Percentiles rank a stretch among this genome's conserved stretches.
These are phyloP conservation scores for Globisporangium megalacanthum DNA, from an alignment of 352 stramenopile species.

Conservation along the genomic window DNA sequence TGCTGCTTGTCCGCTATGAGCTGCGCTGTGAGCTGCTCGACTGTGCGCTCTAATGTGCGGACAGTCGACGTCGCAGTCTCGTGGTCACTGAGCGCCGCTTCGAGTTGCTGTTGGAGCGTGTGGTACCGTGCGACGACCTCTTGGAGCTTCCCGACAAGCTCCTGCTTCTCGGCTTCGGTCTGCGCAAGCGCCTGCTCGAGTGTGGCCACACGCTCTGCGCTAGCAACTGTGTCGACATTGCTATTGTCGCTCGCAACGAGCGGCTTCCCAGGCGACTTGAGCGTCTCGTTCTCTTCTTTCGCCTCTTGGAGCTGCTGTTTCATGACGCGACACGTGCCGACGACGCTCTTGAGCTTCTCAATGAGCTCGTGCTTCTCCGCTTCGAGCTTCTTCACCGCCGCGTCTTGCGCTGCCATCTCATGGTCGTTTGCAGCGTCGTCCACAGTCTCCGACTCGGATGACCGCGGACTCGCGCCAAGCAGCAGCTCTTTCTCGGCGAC, in stretches of 20 bases:
- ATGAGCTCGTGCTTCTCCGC: conserved; percentile 69
- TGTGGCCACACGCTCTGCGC: conserved; percentile 15
- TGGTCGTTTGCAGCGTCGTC: conserved; percentile 1
- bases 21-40: conserved; percentile 20
- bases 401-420: conserved; percentile 18
- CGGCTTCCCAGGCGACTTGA: conserved; percentile 31
- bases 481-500: conserved; percentile 21
- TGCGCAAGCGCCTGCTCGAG: conserved; percentile 33
- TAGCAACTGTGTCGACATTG: conserved; percentile 11
- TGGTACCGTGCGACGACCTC: conserved; percentile 49
- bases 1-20: conserved; percentile 45
- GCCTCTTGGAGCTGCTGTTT: conserved; percentile 67
- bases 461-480: background rate
- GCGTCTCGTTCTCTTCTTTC: conserved; percentile 46
- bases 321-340: conserved; percentile 61
- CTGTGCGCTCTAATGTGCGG: conserved; percentile 16
- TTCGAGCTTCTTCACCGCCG: conserved; percentile 42
- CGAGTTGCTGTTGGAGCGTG: conserved; percentile 39
- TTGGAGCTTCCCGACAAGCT: conserved; percentile 41
- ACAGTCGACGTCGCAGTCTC: conserved; percentile 11
- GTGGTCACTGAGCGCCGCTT: conserved; percentile 45
- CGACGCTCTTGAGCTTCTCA: conserved; percentile 68
- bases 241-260: background rate
- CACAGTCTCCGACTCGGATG: no score
- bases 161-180: conserved; percentile 43